A percentile compares a stretch with the other conserved stretches of the same genome.
Conservation (phyloP, 495 filamentous ascomycete species). For the Daldinia loculata region DNA sequence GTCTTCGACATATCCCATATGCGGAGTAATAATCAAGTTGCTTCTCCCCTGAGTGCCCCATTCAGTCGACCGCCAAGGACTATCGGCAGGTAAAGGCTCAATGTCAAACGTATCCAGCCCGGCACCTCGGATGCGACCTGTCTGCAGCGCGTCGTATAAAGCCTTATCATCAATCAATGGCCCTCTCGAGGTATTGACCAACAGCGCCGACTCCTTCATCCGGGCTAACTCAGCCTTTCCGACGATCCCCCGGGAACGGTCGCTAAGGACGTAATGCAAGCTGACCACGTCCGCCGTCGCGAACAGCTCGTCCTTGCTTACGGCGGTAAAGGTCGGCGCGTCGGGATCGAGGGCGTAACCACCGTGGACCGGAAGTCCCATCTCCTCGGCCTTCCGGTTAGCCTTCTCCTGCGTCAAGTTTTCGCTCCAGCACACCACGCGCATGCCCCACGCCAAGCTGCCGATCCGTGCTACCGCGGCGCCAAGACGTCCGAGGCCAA, state of each 20-base stretch:
- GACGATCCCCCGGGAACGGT: slow-evolving; percentile 66
- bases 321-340: slow-evolving; percentile 49
- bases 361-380: slow-evolving; percentile 60
- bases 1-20: slow-evolving; percentile 76
- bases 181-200: slow-evolving; percentile 74
- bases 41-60: slow-evolving; percentile 68
- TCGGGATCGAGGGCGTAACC: slow-evolving; percentile 44
- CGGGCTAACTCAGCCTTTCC: slow-evolving; percentile 59
- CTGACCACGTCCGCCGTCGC: slow-evolving; percentile 70
- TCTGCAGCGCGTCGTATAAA: slow-evolving; percentile 60
- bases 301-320: slow-evolving; percentile 69
- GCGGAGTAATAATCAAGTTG: slow-evolving; percentile 68
- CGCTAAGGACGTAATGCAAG: slow-evolving; percentile 69
- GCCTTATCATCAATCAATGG: slow-evolving; percentile 69
- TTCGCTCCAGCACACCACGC: slow-evolving; percentile 69
- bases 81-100: slow-evolving; percentile 70
- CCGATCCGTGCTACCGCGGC: slow-evolving; percentile 67
- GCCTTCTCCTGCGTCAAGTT: slow-evolving; percentile 72
- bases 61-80: slow-evolving; percentile 65
- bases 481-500: slow-evolving; percentile 72
- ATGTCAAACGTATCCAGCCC: slow-evolving; percentile 74
- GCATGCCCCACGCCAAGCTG: slow-evolving; percentile 69
- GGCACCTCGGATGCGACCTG: slow-evolving; percentile 65
- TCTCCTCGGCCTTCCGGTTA: slow-evolving; percentile 60
- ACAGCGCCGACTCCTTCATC: slow-evolving; percentile 67